Evolutionary conservation across 2,329 filamentous ascomycete species (phyloP), one percentile per base, ranked within the genome.

Genomic region (Pyricularia sp.): DNA sequence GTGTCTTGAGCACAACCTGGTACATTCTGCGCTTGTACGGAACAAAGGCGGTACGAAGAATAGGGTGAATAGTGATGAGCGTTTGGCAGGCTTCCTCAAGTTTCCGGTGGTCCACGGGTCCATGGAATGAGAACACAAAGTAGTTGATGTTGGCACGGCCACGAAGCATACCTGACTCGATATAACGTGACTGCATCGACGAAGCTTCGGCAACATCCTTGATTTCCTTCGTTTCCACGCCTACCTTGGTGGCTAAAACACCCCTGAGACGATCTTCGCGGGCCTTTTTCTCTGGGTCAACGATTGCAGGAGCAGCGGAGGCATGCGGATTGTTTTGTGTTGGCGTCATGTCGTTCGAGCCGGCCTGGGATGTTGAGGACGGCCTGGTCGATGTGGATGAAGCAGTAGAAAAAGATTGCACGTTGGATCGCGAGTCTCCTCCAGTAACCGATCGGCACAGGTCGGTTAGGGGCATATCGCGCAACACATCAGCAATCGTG

Each of bases 1-100:
- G 81, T 2, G 79, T 78, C 65, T 79, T 79, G 50, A 84, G 74
- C 42, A 82, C 79, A 0, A 83, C 82, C 73, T 86, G 84, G 71
- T 82, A 85, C 0, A 85, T 77, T 2, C 77, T 78, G 7, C 82
- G 79, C 12, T 80, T 78, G 65, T 84, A 79, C 0, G 79, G 75
- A 2, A 84, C 78, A 68, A 88, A 88, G 0, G 82, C 81, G 0
- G 86, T 87, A 26, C 85, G 82, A 9, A 89, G 78, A 31, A 85
- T 83, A 0, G 83, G 81, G 61, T 86, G 84, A 50, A 83, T 77
- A 42, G 75, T 75, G 0, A 77, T 76, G 10, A 86, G 77, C 14
- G 79, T 78, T 26, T 78, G 76, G 71, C 83, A 85, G 0, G 83
- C 82, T 0, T 79, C 77, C 69, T 85, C 80, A 1, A 86, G 79